phyloP scores from a whole-genome alignment of 2,329 filamentous ascomycete species.

The Podosphaera aphanis region DNA sequence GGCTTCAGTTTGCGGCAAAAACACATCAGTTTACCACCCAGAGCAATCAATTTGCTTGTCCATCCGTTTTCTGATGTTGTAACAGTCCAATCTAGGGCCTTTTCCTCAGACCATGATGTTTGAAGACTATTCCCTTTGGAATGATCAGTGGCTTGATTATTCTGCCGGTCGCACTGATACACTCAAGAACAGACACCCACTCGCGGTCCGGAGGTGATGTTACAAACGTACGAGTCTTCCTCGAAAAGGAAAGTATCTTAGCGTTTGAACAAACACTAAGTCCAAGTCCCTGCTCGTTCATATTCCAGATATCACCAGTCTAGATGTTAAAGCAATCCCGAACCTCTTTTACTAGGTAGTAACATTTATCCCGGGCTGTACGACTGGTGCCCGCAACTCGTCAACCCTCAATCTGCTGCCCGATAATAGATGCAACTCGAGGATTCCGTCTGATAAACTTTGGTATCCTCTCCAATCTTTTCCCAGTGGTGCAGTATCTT shows the following conservation, averaged over 20 bases:
- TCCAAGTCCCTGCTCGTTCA: not conserved
- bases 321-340: not conserved
- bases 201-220: not conserved
- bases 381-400: too few species aligned
- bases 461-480: too few species aligned
- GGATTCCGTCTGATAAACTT: too few species aligned
- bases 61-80: not conserved
- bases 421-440: too few species aligned
- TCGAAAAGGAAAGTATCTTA: not conserved
- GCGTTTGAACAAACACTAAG: not conserved
- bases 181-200: not conserved
- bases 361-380: too few species aligned
- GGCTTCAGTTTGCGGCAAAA: not conserved
- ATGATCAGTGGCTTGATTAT: not conserved
- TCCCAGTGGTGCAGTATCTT: too few species aligned
- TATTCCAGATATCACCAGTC: not conserved
- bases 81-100: not conserved
- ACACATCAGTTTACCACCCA: not conserved
- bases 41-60: not conserved
- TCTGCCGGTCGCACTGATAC: not conserved
- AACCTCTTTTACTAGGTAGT: too few species aligned
- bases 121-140: not conserved
- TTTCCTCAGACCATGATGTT: not conserved
- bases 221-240: not conserved
- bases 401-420: too few species aligned